Evolutionary conservation across 2,329 filamentous ascomycete species (phyloP), one percentile per base, ranked within the genome.

Genomic region (Fusarium tricinctum): DNA sequence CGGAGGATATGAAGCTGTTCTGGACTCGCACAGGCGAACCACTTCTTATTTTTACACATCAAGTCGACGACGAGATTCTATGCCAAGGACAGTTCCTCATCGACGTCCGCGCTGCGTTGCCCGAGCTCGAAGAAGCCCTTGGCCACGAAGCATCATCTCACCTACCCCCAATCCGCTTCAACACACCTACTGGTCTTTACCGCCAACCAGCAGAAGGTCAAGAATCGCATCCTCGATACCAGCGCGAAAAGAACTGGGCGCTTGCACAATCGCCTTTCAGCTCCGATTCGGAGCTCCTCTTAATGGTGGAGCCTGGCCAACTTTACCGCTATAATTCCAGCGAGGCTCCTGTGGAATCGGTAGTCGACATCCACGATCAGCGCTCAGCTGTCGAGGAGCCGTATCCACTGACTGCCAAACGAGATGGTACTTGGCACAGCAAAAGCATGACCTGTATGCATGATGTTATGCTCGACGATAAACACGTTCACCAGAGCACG

Each of bases 1-100:
- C 69, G 0, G 69, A 71, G 14, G 69, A 71, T 6, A 71, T 72
- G 69, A 71, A 71, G 69, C 40, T 71, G 10, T 71, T 71, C 52
- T 71, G 69, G 69, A 72, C 69, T 8, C 63, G 66, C 19, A 45
- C 42, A 0, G 69, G 69, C 5, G 69, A 69, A 17, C 69, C 69
- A 2, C 58, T 71, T 39, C 58, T 71, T 43, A 71, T 71, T 3
- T 71, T 71, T 15, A 71, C 69, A 0, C 47, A 72, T 5, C 69
- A 71, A 40, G 69, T 71, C 20, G 7, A 71, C 26, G 55, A 68
- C 5, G 66, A 71, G 30, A 49, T 50, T 7, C 28, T 70, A n/a
- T 71, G 69, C 6, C 58, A 71, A 40, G 69, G 69, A 3, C 66
- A 70, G 19, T 71, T 72, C 38, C 38, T 71, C 12, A 23, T 71